Base-by-base conservation (phyloP, 2,329 filamentous ascomycete genomes). In the Trichoderma breve region DNA sequence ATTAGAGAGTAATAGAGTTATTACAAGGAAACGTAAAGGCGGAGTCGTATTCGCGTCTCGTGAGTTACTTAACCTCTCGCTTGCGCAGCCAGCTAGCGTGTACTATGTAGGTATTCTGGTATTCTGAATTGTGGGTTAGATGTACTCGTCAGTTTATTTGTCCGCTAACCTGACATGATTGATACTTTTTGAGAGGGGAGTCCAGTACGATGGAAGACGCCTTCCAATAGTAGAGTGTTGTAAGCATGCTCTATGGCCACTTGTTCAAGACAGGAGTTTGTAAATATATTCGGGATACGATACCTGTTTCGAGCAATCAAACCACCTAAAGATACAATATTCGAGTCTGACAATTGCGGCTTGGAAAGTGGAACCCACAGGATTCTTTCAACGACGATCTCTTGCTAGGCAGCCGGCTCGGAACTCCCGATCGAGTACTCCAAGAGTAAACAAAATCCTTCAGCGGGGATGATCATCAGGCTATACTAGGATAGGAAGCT, bases 401-500 rank as follows among this genome's bases (percentile, higher is more conserved):
- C 43, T 47, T 47, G 8, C 15, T 21, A 47, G 18, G 18, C 43
- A 47, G n/a, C 43, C 43, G n/a, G 43, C n/a, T 47, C 36, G 60
- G 61, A 64, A 64, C 39, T 64, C 43, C 61, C 61, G n/a, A 47
- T 64, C 26, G 30, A 51, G 61, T 64, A 32, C 32, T 26, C 30
- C 60, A 34, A 32, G 11, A 21, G n/a, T 43, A 64, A 32, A 12
- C 43, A n/a, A 47, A 36, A 64, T 51, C 61, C 39, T 30, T 47
- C 12, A 32, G 61, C 26, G 26, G 39, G 61, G 61, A 64, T 47
- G n/a, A 30, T 51, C 7, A 14, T 15, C 28, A 30, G 61, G 39
- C 61, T 64, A 64, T 30, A 21, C 61, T 47, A 64, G 24, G 36
- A 64, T 21, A 64, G 61, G 61, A 64, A 64, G 61, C 26, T 47